These are phyloP conservation scores for Biscogniauxia mediterranea DNA, from an alignment of 2,329 filamentous ascomycete species.

Conservation along the genomic window DNA sequence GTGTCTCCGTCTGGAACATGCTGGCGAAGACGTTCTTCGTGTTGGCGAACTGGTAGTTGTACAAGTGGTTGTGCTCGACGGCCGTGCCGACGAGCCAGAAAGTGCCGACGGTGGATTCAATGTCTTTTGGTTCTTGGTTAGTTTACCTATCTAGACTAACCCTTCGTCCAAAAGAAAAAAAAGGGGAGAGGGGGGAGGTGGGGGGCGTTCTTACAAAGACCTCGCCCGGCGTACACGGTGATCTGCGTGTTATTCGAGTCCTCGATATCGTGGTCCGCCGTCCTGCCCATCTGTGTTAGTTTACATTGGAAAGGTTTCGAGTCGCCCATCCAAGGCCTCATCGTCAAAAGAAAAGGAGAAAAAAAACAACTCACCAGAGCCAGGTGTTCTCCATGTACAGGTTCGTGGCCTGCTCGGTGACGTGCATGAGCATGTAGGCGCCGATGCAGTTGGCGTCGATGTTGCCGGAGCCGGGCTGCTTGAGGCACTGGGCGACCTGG, in stretches of 20 bases:
- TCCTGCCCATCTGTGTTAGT: constrained; percentile 27
- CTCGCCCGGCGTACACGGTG: constrained; percentile 52
- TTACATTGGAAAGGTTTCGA: too few relatives aligned
- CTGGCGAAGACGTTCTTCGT: constrained; percentile 59
- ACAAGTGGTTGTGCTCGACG: constrained; percentile 59
- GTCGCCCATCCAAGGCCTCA: too few relatives aligned
- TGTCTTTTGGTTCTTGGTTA: constrained; percentile 10
- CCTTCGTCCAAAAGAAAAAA: neutral
- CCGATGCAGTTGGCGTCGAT: constrained; percentile 36
- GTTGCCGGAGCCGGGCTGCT: constrained; percentile 38
- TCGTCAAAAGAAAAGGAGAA: too few relatives aligned
- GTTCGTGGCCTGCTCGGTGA: constrained; percentile 32
- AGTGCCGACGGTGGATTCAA: constrained; percentile 38
- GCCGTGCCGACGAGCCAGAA: constrained; percentile 60
- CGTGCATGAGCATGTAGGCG: constrained; percentile 39
- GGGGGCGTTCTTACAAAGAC: constrained; percentile 37
- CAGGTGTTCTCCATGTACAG: constrained; percentile 45
- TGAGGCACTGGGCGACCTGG: constrained; percentile 65
- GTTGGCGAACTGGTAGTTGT: constrained; percentile 60
- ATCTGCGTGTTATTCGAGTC: constrained; percentile 46
- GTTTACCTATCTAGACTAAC: constrained; percentile 5
- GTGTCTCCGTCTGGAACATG: constrained; percentile 64
- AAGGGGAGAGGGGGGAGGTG: neutral
- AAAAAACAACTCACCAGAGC: constrained; percentile 34
- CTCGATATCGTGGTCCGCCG: constrained; percentile 56